Conservation (phyloP, 2,329 filamentous ascomycete species). For the Chaetomiaceae sp. region DNA sequence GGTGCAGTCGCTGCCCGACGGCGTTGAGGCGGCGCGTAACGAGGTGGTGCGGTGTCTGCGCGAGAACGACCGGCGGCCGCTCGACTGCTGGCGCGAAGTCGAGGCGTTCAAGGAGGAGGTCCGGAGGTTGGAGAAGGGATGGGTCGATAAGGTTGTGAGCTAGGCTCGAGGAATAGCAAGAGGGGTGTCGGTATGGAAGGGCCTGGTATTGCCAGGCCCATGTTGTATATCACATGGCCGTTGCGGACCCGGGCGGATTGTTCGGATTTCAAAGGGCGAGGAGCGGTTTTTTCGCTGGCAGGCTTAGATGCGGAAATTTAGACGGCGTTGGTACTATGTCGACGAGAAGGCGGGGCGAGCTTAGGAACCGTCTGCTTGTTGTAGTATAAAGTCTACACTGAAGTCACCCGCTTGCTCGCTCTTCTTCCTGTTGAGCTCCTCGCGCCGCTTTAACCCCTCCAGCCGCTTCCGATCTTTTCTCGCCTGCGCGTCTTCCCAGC, state of each 20-base stretch:
- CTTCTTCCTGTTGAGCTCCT: conserved; percentile 30
- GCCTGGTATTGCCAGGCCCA: background rate
- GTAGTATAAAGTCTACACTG: conserved; percentile 2
- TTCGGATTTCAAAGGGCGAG: background rate
- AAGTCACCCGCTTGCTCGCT: background rate
- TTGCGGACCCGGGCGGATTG: conserved; percentile 7
- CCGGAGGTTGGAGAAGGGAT: conserved; percentile 73
- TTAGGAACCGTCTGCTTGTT: conserved; percentile 12
- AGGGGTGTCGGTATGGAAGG: conserved; percentile 13
- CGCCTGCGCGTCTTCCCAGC: conserved; percentile 50
- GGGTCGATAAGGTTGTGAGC: conserved; percentile 74
- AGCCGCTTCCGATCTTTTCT: conserved; percentile 51
- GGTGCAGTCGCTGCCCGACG: conserved; percentile 61
- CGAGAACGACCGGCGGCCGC: conserved; percentile 75
- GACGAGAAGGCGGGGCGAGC: background rate
- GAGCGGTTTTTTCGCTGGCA: background rate
- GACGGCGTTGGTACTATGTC: background rate
- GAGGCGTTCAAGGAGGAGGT: conserved; percentile 88
- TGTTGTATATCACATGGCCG: conserved; percentile 9
- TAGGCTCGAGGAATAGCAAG: conserved; percentile 22
- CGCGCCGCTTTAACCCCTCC: conserved; percentile 51
- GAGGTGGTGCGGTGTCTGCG: conserved; percentile 75
- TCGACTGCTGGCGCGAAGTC: conserved; percentile 94
- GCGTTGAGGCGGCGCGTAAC: conserved; percentile 66
- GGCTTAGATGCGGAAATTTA: conserved; percentile 6